These are phyloP conservation scores for Ceratocystiopsis minuta DNA, from an alignment of 2,329 filamentous ascomycete species.

Conservation along the genomic window DNA sequence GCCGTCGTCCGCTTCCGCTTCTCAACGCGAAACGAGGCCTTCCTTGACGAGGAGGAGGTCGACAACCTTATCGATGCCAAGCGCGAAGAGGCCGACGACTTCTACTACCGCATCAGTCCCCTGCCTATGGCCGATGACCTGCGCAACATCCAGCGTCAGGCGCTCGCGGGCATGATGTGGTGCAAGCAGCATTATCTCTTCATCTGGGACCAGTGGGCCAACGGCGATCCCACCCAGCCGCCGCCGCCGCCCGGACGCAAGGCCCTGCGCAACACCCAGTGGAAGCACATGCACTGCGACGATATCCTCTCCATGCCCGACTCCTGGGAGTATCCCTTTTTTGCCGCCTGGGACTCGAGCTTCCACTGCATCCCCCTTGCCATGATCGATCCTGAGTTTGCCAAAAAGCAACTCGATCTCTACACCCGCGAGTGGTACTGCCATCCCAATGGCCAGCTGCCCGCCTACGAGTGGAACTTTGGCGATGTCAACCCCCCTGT, in stretches of 20 bases:
- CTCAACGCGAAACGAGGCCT: slow-evolving; percentile 55
- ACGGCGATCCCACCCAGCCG: slow-evolving; percentile 75
- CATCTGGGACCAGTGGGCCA: slow-evolving; percentile 95
- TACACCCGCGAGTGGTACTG: slow-evolving; percentile 98
- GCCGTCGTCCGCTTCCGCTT: slow-evolving; percentile 88
- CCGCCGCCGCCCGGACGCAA: slow-evolving; percentile 70
- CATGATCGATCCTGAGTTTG: slow-evolving; percentile 95
- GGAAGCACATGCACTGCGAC: slow-evolving; percentile 90
- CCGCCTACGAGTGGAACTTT: slow-evolving; percentile 93
- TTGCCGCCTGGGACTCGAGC: slow-evolving; percentile 90
- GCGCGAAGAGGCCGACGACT: slow-evolving; percentile 82
- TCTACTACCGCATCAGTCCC: slow-evolving; percentile 85
- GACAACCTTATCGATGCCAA: slow-evolving; percentile 80
- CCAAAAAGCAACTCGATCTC: slow-evolving; percentile 92
- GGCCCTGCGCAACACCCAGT: slow-evolving; percentile 66
- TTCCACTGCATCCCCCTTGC: slow-evolving; percentile 93
- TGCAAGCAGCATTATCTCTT: slow-evolving; percentile 95
- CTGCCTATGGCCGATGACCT: slow-evolving; percentile 86
- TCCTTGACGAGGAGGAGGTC: slow-evolving; percentile 81
- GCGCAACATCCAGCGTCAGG: slow-evolving; percentile 86
- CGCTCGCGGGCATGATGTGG: slow-evolving; percentile 95
- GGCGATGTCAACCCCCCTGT: slow-evolving; percentile 93
- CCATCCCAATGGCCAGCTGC: slow-evolving; percentile 89
- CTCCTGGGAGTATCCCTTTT: slow-evolving; percentile 97
- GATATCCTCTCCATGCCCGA: slow-evolving; percentile 96